Base-by-base conservation (phyloP, 352 stramenopile species). In the Phytophthora aleatoria region DNA sequence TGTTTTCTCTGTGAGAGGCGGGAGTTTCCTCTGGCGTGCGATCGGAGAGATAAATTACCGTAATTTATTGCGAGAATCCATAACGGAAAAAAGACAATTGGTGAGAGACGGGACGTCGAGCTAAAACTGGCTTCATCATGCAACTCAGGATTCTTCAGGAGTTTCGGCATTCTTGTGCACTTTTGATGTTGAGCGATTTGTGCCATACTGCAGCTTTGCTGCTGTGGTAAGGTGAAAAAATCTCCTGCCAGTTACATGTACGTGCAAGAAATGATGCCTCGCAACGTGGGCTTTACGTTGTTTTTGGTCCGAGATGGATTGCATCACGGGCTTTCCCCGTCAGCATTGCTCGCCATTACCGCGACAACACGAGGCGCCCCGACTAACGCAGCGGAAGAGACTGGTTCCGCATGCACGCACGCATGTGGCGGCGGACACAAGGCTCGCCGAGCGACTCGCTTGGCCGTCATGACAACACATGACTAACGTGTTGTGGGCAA, bases 51-150 rank as follows among this genome's bases (percentile, higher is more conserved):
- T 75, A 73, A 64, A 73, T 67, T 61, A 70, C 67, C 47, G 69
- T 67, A 41, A 69, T 70, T 67, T 76, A 70, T 60, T 7, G 11
- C 2, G 36, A 67, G 55, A 71, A 73, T 70, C 63, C 63, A 68
- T 56, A 60, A 55, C 49, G 47, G 59, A 64, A 58, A 61, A 64
- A 68, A 59, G 61, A 41, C 45, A 49, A 8, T 13, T 6, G 9
- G 33, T 26, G 8, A 68, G 56, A 71, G 57, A 64, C 44, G 57
- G 56, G 52, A 0, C 50, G 27, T 2, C 15, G 30, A 51, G 3
- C 43, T 13, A 16, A 52, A 70, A 70, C 61, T 74, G 67, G 66
- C 66, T 74, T 36, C 50, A 41, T 41, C 12, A 52, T 57, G 13
- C 41, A 51, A 50, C 49, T 66, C 54, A 65, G 20, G 44, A 45